Evolutionary conservation across 2,329 filamentous ascomycete genomes (phyloP).

Genomic region (Didymella pinodella): DNA sequence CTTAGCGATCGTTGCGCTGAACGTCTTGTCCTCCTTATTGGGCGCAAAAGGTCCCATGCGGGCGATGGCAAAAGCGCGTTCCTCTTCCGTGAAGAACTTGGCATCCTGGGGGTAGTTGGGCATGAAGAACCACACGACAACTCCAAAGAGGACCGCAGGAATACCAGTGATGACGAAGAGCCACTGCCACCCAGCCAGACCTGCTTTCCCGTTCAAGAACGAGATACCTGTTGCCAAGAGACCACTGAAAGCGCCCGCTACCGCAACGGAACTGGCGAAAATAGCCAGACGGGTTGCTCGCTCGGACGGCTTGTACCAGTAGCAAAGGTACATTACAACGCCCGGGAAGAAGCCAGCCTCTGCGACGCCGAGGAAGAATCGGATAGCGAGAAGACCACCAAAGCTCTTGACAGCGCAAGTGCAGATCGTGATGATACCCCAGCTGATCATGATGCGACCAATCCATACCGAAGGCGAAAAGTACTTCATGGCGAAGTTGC

Average conservation of each 20-base stretch:
- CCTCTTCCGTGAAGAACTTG: conserved; percentile 71
- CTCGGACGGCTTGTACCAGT: conserved; percentile 81
- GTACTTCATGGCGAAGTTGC: conserved; percentile 58
- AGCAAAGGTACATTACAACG: conserved; percentile 76
- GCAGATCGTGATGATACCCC: conserved; percentile 72
- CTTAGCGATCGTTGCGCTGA: conserved; percentile 57
- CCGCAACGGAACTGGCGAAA: conserved; percentile 80
- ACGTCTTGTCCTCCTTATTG: conserved; percentile 52
- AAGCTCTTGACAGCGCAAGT: conserved; percentile 71
- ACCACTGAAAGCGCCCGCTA: conserved; percentile 78
- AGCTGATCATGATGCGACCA: conserved; percentile 72
- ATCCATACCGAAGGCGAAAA: conserved; percentile 41
- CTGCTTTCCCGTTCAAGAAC: conserved; percentile 68
- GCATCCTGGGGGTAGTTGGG: conserved; percentile 78
- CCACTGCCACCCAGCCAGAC: conserved; percentile 48
- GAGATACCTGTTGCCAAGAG: conserved; percentile 74
- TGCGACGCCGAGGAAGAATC: conserved; percentile 70
- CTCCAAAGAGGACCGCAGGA: conserved; percentile 70
- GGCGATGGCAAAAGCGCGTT: conserved; percentile 73
- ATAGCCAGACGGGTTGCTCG: conserved; percentile 77
- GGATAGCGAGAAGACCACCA: conserved; percentile 59
- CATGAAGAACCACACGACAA: conserved; percentile 75
- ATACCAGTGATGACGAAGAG: conserved; percentile 69
- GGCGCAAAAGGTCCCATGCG: conserved; percentile 63
- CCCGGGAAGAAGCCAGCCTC: conserved; percentile 71